These are phyloP conservation scores for Dryas octopetala DNA, from an alignment of 306 rosid species.

Conservation along the genomic window DNA sequence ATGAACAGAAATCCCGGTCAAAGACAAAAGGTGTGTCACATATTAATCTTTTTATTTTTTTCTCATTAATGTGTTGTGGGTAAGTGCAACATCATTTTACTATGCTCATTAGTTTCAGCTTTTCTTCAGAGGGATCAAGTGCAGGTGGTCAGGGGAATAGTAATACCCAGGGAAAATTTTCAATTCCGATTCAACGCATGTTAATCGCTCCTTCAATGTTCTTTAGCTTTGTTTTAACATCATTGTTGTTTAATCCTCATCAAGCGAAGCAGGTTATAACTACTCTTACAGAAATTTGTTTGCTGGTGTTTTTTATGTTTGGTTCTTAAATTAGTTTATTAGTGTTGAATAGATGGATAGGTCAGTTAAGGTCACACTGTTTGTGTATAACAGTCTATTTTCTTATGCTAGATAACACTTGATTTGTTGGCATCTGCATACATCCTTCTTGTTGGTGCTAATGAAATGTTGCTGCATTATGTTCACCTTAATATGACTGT, in stretches of 20 bases:
- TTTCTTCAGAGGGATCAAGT: constrained; percentile 55
- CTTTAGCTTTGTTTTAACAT: constrained; percentile 52
- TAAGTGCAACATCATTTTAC: constrained; percentile 1
- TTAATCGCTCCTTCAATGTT: constrained; percentile 49
- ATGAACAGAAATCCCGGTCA: constrained; percentile 30
- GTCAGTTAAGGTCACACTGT: constrained; percentile 2
- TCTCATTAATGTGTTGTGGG: neutral
- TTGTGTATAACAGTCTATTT: neutral
- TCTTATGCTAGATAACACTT: neutral
- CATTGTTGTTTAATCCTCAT: constrained; percentile 50
- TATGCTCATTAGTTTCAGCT: neutral
- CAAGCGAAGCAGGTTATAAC: constrained; percentile 65
- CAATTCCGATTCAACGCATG: constrained; percentile 47
- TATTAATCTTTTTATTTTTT: neutral
- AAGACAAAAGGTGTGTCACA: constrained; percentile 35
- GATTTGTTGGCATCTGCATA: neutral
- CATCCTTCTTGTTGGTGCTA: neutral
- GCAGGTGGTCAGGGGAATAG: constrained; percentile 59
- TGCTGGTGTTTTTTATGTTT: neutral
- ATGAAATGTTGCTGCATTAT: neutral
- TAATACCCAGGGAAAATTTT: constrained; percentile 43
- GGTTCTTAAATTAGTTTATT: no score
- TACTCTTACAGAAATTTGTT: neutral
- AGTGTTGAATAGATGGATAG: neutral
- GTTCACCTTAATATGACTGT: neutral